phyloP scores from a whole-genome alignment of 2,329 filamentous ascomycete genomes.

The Phaeosphaeriaceae sp. region DNA sequence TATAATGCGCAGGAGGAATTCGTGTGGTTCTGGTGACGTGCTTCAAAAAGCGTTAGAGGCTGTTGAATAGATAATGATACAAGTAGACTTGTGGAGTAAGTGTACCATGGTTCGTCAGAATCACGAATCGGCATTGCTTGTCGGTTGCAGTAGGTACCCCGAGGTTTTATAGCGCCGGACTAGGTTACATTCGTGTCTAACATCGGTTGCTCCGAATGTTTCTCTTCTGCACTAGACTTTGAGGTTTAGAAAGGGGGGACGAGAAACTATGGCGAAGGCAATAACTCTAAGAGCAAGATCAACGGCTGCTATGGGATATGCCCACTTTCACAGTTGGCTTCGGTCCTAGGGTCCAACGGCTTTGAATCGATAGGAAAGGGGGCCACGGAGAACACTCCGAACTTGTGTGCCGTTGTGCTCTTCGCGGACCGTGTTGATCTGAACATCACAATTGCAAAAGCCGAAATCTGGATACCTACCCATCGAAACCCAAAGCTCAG shows the following conservation, averaged over 20 bases:
- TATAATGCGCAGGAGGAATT: not conserved
- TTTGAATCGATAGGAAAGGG: not conserved
- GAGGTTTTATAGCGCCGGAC: too few relatives aligned
- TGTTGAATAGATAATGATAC: too few relatives aligned
- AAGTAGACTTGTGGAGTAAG: too few relatives aligned
- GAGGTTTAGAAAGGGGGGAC: not conserved
- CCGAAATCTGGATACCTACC: not conserved
- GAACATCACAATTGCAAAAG: not conserved
- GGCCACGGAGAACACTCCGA: not conserved
- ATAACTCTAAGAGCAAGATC: too few relatives aligned
- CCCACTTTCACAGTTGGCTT: not conserved
- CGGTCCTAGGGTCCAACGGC: conserved; percentile 5
- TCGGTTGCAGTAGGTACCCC: too few relatives aligned
- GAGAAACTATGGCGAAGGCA: not conserved
- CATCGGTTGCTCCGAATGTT: too few relatives aligned
- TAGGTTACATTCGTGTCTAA: too few relatives aligned
- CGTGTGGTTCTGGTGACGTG: not conserved
- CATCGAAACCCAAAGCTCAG: not conserved
- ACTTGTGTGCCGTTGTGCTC: not conserved
- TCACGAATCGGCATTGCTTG: too few relatives aligned
- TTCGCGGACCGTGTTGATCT: conserved; percentile 1
- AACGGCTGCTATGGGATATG: not conserved
- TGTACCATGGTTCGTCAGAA: too few relatives aligned
- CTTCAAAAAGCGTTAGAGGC: not conserved
- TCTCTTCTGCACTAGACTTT: too few relatives aligned